Conservation (phyloP, 1,284 basidiomycete species). For the Ustilago hordei region DNA sequence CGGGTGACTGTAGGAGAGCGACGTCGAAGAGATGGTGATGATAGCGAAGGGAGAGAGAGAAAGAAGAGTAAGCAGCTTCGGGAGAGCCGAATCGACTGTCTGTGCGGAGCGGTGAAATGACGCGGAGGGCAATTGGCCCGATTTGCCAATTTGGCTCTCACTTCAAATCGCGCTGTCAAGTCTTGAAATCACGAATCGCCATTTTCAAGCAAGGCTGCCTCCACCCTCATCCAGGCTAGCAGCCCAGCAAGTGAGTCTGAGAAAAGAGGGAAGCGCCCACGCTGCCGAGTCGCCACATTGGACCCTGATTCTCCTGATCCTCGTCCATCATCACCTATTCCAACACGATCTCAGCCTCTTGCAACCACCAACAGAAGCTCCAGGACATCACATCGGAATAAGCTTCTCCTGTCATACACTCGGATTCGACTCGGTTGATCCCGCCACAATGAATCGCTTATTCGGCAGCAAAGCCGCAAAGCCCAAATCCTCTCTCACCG, state of each 20-base stretch:
- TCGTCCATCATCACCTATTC: slow-evolving; percentile 10
- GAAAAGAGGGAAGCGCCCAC: neutral
- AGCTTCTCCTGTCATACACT: neutral
- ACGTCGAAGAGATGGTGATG: neutral
- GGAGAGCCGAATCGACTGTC: slow-evolving; percentile 1
- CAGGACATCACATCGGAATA: neutral
- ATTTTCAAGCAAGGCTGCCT: slow-evolving; percentile 7
- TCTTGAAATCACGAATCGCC: neutral
- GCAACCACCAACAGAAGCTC: neutral
- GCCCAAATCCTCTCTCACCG: slow-evolving; percentile 84
- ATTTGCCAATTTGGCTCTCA: slow-evolving; percentile 1
- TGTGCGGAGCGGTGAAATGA: slow-evolving; percentile 9
- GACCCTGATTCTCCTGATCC: slow-evolving; percentile 5
- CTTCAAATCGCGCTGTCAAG: neutral
- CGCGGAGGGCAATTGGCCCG: neutral
- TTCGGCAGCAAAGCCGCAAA: slow-evolving; percentile 70
- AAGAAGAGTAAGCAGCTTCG: slow-evolving; percentile 7
- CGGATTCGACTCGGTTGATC: neutral
- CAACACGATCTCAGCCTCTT: neutral
- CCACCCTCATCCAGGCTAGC: slow-evolving; percentile 2
- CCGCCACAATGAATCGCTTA: slow-evolving; percentile 70
- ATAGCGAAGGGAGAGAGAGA: neutral
- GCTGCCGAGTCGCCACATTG: slow-evolving; percentile 5
- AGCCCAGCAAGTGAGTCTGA: neutral
- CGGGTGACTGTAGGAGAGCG: slow-evolving; percentile 1